Evolutionary conservation across 305 asterid species (phyloP).

Genomic region (Vinca major): DNA sequence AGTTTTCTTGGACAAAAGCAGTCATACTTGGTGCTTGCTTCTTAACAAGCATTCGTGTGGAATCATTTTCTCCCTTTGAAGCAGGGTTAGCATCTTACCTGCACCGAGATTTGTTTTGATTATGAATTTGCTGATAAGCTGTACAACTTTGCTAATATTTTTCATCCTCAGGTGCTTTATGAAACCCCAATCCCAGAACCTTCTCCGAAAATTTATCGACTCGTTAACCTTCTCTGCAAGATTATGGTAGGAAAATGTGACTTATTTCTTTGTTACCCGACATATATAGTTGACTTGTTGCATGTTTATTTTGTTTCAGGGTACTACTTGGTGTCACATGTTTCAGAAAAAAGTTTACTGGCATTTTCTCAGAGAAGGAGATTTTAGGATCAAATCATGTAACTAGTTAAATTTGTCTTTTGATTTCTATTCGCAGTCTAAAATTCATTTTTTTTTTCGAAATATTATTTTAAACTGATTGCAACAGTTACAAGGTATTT

Average conservation of each 20-base stretch:
- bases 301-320: conserved; percentile 11
- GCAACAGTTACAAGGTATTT: conserved; percentile 49
- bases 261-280: conserved; percentile 8
- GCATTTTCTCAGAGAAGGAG: conserved; percentile 55
- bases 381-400: conserved; percentile 80
- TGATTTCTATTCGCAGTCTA: conserved; percentile 2
- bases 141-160: conserved; percentile 10
- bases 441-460: conserved; percentile 6
- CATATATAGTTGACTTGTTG: background rate
- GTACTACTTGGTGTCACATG: conserved; percentile 23
- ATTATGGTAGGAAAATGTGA: conserved; percentile 51
- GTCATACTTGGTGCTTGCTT: conserved; percentile 77
- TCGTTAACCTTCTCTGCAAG: conserved; percentile 62
- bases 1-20: conserved; percentile 63
- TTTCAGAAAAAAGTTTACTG: conserved; percentile 58
- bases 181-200: conserved; percentile 40
- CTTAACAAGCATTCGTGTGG: conserved; percentile 55
- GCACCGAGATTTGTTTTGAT: conserved; percentile 8
- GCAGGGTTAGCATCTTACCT: conserved; percentile 43
- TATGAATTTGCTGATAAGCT: conserved; percentile 5
- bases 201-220: conserved; percentile 55
- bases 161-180: conserved; percentile 49
- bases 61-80: conserved; percentile 75
- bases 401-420: background rate
- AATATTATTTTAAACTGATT: conserved; percentile 34